Percentiles rank a stretch among this genome's conserved stretches.
phyloP scores from a whole-genome alignment of 106 monocot genomes.

The Platanthera guangdongensis region DNA sequence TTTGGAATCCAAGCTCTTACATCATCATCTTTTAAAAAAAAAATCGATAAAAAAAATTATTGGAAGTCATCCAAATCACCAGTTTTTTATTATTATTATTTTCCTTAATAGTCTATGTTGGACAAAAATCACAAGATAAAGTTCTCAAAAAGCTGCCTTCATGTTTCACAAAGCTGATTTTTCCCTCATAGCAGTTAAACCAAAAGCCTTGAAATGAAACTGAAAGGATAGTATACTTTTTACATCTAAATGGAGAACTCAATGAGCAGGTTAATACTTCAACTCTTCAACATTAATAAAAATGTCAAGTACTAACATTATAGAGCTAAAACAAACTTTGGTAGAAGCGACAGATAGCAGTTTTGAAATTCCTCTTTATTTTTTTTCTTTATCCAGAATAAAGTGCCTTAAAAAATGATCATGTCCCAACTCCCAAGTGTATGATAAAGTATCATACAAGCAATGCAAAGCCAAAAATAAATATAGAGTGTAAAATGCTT shows the following conservation, averaged over 20 bases:
- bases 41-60: no score
- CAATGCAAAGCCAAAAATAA: not conserved
- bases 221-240: not conserved
- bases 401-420: not conserved
- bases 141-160: no score
- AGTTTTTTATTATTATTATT: no score
- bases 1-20: no score
- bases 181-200: no score
- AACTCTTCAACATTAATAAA: not conserved
- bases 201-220: no score
- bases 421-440: not conserved
- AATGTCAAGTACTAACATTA: not conserved
- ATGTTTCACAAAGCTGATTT: no score
- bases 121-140: no score
- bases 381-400: not conserved
- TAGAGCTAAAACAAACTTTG: not conserved
- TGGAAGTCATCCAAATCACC: no score
- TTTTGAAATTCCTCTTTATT: not conserved
- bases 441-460: not conserved
- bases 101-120: no score
- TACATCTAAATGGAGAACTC: not conserved
- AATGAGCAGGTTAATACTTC: not conserved
- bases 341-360: not conserved
- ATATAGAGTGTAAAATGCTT: not conserved
- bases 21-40: no score